Percentiles rank a stretch among this genome's conserved stretches.
phyloP scores from a whole-genome alignment of 768 basidiomycete genomes.

The Leucosporidium creatinivorum region DNA sequence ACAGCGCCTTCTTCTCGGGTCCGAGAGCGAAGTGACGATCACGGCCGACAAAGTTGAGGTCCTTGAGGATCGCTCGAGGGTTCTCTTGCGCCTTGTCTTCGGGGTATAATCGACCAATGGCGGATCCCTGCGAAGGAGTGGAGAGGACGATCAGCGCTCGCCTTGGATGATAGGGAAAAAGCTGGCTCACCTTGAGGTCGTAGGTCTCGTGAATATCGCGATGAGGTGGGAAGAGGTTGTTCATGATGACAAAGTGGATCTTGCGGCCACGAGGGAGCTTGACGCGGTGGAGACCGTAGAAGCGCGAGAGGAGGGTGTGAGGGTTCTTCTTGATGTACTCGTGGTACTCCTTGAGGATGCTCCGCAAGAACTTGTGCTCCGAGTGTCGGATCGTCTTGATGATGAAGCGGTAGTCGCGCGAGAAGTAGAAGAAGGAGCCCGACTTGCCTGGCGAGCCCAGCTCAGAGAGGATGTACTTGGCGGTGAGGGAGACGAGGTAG shows the following conservation, averaged over 20 bases:
- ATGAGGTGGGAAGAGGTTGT: constrained; percentile 96
- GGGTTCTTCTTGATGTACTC: constrained; percentile 80
- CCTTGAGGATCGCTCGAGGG: constrained; percentile 84
- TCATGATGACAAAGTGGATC: constrained; percentile 99
- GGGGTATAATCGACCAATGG: constrained; percentile 76
- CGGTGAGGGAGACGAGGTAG: constrained; percentile 90
- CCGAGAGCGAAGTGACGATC: constrained; percentile 75
- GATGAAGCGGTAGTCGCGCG: constrained; percentile 96
- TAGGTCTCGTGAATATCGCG: constrained; percentile 96
- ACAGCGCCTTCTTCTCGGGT: constrained; percentile 83
- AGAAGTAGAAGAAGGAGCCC: constrained; percentile 98
- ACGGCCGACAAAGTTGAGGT: constrained; percentile 90
- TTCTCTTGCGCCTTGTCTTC: constrained; percentile 72
- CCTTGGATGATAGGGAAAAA: neutral
- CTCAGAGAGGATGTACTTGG: constrained; percentile 95
- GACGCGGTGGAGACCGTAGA: constrained; percentile 95
- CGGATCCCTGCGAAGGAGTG: constrained; percentile 47
- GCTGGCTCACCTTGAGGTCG: constrained; percentile 69
- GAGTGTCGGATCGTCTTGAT: constrained; percentile 96
- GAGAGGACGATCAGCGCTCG: neutral
- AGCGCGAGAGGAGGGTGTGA: constrained; percentile 83
- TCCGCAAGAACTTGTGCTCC: constrained; percentile 87
- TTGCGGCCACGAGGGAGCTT: constrained; percentile 88
- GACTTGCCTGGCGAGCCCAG: constrained; percentile 97
- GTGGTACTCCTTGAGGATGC: constrained; percentile 75